Evolutionary conservation across 1,139 yeast species (phyloP), one percentile per base, ranked within the genome.

Genomic region (Zygosaccharomyces pseudobailii): DNA sequence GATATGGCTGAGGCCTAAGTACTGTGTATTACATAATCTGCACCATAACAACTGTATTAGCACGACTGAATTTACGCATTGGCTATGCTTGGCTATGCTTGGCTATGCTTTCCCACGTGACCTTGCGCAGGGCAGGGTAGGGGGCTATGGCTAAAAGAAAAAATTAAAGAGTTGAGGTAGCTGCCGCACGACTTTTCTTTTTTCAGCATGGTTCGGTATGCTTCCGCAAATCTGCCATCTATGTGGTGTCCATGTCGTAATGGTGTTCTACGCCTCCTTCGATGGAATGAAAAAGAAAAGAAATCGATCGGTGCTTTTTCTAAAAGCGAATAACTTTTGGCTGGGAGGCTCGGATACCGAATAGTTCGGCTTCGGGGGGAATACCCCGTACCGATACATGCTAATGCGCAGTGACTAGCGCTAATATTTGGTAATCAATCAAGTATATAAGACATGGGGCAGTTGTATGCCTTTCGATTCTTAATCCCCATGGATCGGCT

Each of bases 1-100:
- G 99, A 94, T 74, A 76, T 94, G 82, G 97, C 95, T 79, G 98
- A 94, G 80, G 98, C 96, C 73, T 94, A 89, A 82, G 56, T 53
- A 33, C 37, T 40, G 37, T 40, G 43, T 40, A 40, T 40, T 30
- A 31, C 30, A 21, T 33, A 32, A 40, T 40, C 27, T 40, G 43
- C 37, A 40, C 36, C 23, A 40, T 24, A 40, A 32, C 32, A 40
- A 36, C 33, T 35, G 39, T 39, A 23, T 33, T 28, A 35, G 39
- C 42, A 43, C 21, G 40, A 24, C 27, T 24, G 27, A 8, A 24
- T 24, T 24, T 2, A 24, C 27, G 27, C 17, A 2, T 13, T 13
- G 17, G 17, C 17, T 13, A 13, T 13, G 17, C 17, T 13, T 24
- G 27, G 27, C 27, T 24, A 24, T 24, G 27, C 27, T 24, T 24